Evolutionary conservation across 2,329 filamentous ascomycete species (phyloP), one percentile per base, ranked within the genome.

Genomic region (Trichoderma sp.): DNA sequence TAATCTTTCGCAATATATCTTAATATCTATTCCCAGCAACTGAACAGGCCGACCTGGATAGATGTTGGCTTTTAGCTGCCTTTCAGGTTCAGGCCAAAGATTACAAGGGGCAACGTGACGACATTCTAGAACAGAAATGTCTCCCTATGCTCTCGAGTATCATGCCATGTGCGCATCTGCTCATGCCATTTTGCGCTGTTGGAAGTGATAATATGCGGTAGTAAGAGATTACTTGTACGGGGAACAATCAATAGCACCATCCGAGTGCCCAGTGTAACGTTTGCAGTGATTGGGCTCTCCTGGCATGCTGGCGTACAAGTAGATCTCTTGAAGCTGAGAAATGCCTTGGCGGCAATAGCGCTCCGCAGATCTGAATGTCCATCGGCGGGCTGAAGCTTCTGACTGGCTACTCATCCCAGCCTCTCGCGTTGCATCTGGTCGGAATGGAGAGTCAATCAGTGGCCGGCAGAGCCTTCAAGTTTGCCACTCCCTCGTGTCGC

Each of bases 61-160:
- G 39, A 58, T 51, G n/a, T 51, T 56, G 26, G 24, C 18, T 54
- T 66, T 49, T 43, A 66, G 54, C n/a, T 66, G 37, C n/a, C 63
- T 51, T 51, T 66, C 63, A 66, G 63, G 54, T 59, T 66, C 63
- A 66, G 63, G 63, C 34, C 34, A n/a, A 66, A 66, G 34, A 59
- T 66, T 51, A 21, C 24, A 37, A 66, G 63, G 63, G 63, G 63
- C n/a, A 21, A 30, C 49, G 21, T 21, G 54, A 51, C 28, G n/a
- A 34, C 37, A 37, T 26, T 37, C 16, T 59, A 37, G 54, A 39
- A 14, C 39, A 51, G 39, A 14, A 64, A 51, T 58, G 49, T 51
- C 52, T 66, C 28, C 63, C 59, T 32, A 66, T 59, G 39, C 10
- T 10, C 54, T 55, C 37, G 39, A 30, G 49, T 18, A 21, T 66